Evolutionary conservation across 2,329 filamentous ascomycete species (phyloP), one percentile per base, ranked within the genome.

Genomic region (Talaromyces marneffei): DNA sequence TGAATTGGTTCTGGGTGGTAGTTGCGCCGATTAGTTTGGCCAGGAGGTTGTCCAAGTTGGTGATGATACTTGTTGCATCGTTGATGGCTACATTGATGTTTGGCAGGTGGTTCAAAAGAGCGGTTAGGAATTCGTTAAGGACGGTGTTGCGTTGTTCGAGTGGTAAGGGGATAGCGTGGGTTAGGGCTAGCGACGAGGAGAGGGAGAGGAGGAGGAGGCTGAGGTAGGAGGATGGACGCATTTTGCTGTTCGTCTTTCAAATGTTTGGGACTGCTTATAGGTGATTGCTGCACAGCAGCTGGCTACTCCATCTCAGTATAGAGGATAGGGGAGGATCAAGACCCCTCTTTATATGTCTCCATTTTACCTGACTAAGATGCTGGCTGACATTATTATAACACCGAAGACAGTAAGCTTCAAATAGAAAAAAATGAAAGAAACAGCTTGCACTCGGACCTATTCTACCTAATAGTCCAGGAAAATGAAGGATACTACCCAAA

Each of bases 1-100:
- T 55, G 1, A 64, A 20, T 6, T 65, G 62, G 25, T 67, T 67
- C 40, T 67, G 57, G 1, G 65, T 67, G 8, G 62, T 63, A 20
- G 54, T 59, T n/a, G 61, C 62, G 2, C 59, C 63, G 20, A 40
- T 63, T 9, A 65, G 33, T 1, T 29, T 25, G 2, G 44, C 65
- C 10, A 67, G 61, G 2, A 66, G 8, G 10, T 18, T 35, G 44
- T 61, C 57, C 9, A 67, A 55, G 12, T 52, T 40, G 20, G 61
- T 62, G 25, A 62, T 62, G 20, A 65, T 16, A 23, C n/a, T 12
- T n/a, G 56, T 44, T 25, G 52, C 61, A 3, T 50, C 27, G 44
- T 35, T 48, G 57, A 66, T 37, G 16, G 54, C 23, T 12, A 56
- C 54, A 50, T 63, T 61, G 50, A 65, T 31, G 9, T 25, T 61